Conservation (phyloP, 1,284 basidiomycete species). For the Tausonia pullulans region DNA sequence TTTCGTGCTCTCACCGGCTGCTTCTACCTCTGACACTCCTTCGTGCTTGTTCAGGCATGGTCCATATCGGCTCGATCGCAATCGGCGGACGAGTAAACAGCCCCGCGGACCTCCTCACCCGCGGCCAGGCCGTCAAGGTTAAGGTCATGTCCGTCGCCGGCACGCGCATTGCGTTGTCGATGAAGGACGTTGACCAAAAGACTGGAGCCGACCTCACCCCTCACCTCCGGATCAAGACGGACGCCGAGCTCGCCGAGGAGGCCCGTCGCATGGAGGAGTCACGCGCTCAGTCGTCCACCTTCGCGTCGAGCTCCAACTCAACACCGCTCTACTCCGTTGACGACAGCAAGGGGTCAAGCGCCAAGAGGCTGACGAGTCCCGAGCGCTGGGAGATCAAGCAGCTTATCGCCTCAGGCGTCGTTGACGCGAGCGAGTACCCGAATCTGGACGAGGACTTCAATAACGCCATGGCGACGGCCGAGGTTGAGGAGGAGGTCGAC, state of each 20-base stretch:
- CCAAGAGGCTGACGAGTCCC: conserved; percentile 86
- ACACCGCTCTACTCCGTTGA: conserved; percentile 33
- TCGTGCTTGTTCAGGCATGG: conserved; percentile 55
- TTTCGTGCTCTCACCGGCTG: neutral
- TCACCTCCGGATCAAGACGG: conserved; percentile 82
- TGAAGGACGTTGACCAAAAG: conserved; percentile 93
- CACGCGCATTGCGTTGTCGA: conserved; percentile 69
- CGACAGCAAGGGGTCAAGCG: conserved; percentile 57
- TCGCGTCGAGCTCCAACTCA: conserved; percentile 43
- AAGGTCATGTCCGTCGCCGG: conserved; percentile 92
- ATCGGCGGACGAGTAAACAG: conserved; percentile 71
- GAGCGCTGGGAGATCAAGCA: conserved; percentile 99
- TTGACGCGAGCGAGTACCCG: conserved; percentile 88
- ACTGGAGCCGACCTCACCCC: conserved; percentile 85
- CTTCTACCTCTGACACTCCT: neutral
- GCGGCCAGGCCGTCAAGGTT: conserved; percentile 79
- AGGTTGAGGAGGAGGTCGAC: conserved; percentile 90
- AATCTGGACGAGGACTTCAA: conserved; percentile 86
- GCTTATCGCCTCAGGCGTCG: conserved; percentile 87
- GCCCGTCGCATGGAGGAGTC: conserved; percentile 43
- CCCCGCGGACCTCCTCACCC: conserved; percentile 70
- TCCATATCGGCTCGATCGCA: conserved; percentile 88
- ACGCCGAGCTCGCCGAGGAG: conserved; percentile 74
- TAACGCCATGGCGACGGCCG: conserved; percentile 59
- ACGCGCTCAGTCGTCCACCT: conserved; percentile 39